These are phyloP conservation scores for Fonsecaea pugnacius DNA, from an alignment of 2,329 filamentous ascomycete genomes.

Conservation along the genomic window DNA sequence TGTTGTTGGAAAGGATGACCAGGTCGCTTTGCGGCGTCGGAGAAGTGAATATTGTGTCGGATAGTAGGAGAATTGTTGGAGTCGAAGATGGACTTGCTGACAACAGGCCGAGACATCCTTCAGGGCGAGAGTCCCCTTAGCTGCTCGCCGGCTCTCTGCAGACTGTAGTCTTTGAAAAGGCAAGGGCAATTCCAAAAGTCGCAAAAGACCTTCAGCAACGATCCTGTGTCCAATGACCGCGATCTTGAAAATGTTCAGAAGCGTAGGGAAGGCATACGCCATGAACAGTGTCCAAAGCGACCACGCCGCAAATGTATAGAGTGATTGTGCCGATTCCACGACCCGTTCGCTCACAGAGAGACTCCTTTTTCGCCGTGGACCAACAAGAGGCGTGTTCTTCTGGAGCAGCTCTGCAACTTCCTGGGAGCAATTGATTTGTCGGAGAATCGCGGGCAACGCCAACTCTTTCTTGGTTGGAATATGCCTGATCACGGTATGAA, in stretches of 20 bases:
- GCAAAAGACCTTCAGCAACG: constrained; percentile 76
- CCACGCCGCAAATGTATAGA: constrained; percentile 46
- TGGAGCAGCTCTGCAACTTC: constrained; percentile 85
- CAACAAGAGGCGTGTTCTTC: constrained; percentile 84
- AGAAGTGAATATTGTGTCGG: constrained; percentile 94
- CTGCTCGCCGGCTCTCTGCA: constrained; percentile 39
- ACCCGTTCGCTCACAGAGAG: constrained; percentile 93
- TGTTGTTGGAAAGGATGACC: constrained; percentile 92
- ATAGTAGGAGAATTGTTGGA: constrained; percentile 99
- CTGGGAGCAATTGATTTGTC: constrained; percentile 94
- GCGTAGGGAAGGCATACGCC: constrained; percentile 76
- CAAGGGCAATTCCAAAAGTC: constrained; percentile 78
- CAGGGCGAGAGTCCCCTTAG: constrained; percentile 77
- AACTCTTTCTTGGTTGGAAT: constrained; percentile 79
- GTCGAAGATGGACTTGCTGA: constrained; percentile 93
- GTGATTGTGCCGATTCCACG: constrained; percentile 86
- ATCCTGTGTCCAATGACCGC: constrained; percentile 78
- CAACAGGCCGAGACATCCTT: constrained; percentile 97
- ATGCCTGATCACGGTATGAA: constrained; percentile 82
- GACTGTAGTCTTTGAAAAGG: constrained; percentile 31
- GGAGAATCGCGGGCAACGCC: constrained; percentile 78
- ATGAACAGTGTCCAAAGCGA: constrained; percentile 69
- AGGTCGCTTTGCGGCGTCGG: constrained; percentile 84
- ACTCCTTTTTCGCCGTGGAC: constrained; percentile 77
- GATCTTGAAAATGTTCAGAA: constrained; percentile 74